Evolutionary conservation across 352 stramenopile species (phyloP).

Genomic region (Phytophthora europaea): DNA sequence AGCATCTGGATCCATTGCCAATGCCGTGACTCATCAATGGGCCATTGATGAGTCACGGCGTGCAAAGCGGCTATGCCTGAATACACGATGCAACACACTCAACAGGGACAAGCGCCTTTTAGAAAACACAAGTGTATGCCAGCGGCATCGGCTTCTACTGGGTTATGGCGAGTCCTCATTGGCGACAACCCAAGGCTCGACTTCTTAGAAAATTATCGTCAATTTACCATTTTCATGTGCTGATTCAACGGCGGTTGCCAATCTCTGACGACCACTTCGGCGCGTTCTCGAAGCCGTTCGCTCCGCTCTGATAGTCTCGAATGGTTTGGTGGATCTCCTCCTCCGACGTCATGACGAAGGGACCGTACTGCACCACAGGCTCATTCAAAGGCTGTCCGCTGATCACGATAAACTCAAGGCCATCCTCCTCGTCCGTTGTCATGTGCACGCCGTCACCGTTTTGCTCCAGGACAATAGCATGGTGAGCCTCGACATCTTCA

Average conservation of each 20-base stretch:
- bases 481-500: constrained; percentile 40
- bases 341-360: constrained; percentile 78
- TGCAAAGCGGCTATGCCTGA: no score
- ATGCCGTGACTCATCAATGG: no score
- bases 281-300: constrained; percentile 78
- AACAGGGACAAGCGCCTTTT: no score
- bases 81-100: no score
- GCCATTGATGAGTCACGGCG: no score
- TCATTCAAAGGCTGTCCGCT: constrained; percentile 70
- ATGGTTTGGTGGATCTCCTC: constrained; percentile 68
- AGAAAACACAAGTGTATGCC: no score
- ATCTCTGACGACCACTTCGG: constrained; percentile 67
- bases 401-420: constrained; percentile 70
- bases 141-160: no score
- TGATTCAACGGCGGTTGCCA: constrained; percentile 13
- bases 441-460: constrained; percentile 62
- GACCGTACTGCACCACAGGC: constrained; percentile 71
- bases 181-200: no score
- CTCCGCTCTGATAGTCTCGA: constrained; percentile 58
- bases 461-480: constrained; percentile 59
- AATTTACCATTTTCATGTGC: neutral
- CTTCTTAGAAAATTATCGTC: no score
- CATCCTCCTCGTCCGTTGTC: constrained; percentile 35
- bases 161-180: no score
- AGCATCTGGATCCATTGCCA: no score